Conservation (phyloP, 169 alveolate genomes). For the Plasmodium gonderi region DNA sequence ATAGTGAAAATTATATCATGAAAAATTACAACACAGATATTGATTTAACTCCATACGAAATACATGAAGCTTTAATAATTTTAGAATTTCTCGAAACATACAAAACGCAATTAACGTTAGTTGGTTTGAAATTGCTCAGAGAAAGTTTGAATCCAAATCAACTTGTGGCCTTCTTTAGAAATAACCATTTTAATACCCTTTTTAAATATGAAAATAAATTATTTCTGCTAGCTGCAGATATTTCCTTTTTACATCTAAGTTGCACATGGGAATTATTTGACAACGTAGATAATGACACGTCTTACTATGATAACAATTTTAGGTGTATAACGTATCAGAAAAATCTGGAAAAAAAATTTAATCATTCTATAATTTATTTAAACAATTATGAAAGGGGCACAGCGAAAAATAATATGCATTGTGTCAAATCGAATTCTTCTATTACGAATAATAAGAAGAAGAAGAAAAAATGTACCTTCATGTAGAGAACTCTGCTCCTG, state of each 20-base stretch:
- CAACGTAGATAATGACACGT: constrained; percentile 70
- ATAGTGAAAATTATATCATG: constrained; percentile 59
- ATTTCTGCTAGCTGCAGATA: constrained; percentile 56
- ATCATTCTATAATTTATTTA: constrained; percentile 13
- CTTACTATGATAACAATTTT: constrained; percentile 67
- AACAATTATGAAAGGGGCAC: constrained; percentile 20
- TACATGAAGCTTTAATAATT: constrained; percentile 73
- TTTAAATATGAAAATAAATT: constrained; percentile 72
- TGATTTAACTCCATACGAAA: constrained; percentile 70
- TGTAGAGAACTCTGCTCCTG: constrained; percentile 2
- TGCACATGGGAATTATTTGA: constrained; percentile 77
- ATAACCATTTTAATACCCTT: constrained; percentile 73
- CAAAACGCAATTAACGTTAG: constrained; percentile 69
- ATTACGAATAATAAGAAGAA: constrained; percentile 27
- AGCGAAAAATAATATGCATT: constrained; percentile 8
- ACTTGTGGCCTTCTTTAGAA: constrained; percentile 70
- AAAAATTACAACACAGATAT: constrained; percentile 66
- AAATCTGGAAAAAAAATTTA: not conserved
- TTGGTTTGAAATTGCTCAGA: constrained; percentile 58
- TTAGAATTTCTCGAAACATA: constrained; percentile 66
- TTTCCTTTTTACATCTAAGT: constrained; percentile 71
- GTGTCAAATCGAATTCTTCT: constrained; percentile 21
- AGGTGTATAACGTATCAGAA: constrained; percentile 31
- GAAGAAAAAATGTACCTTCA: constrained; percentile 69
- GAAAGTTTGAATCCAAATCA: constrained; percentile 67